Base-by-base conservation (phyloP, 306 rosid genomes). In the Cercis canadensis region DNA sequence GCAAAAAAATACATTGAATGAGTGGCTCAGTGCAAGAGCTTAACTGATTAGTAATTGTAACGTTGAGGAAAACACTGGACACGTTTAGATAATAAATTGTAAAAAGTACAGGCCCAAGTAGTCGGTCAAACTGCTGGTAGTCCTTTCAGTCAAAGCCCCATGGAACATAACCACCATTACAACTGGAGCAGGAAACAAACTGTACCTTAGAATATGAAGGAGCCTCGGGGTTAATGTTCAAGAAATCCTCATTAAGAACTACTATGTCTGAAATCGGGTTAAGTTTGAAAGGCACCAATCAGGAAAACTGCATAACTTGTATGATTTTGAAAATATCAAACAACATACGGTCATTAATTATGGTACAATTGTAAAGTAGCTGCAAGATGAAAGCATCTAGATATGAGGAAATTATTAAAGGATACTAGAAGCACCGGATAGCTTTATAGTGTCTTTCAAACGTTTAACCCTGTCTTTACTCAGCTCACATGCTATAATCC, bases 351-450 rank as follows among this genome's bases (percentile, higher is more conserved):
- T 17, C 6, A 15, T 12, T 11, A 29, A 65, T 57, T 21, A 52
- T 62, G 19, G 37, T 33, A 18, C 75, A 16, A 24, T n/a, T 31
- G 24, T n/a, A n/a, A 70, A 49, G 70, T 21, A 8, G 61, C 62
- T n/a, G 19, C 44, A 57, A n/a, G 52, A 62, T 62, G 18, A 67
- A 67, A 62, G 39, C 43, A 77, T 32, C 3, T 21, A 10, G 32
- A 53, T 16, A 68, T 8, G 29, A 43, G 51, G 19, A 51, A 41
- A 60, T 57, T 1, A 24, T 58, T 7, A 56, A 67, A 49, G 92
- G 92, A 91, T 95, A 91, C 97, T 87, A 51, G 92, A 75, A 49
- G 99, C 92, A 44, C 99, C 96, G 21, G 97, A 94, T 37, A 94
- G 89, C 79, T 79, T 75, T 65, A 94, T 66, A 0, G 96, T 91